These are phyloP conservation scores for Ophiostoma montium DNA, from an alignment of 2,329 filamentous ascomycete genomes.

Conservation along the genomic window DNA sequence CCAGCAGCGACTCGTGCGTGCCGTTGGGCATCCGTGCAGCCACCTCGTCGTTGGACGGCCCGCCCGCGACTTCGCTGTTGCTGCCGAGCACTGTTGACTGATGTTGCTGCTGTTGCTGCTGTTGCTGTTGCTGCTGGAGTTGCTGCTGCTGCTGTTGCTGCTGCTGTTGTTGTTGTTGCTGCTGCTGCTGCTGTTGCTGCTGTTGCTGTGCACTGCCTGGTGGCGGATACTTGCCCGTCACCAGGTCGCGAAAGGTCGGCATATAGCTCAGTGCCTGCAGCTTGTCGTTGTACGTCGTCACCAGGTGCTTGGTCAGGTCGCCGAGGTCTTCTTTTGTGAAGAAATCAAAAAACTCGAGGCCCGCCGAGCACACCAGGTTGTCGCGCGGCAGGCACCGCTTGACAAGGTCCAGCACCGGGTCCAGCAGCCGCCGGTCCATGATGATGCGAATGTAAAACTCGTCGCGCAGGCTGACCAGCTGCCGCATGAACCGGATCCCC, in stretches of 20 bases:
- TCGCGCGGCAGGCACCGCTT: conserved; percentile 78
- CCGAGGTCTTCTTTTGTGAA: conserved; percentile 74
- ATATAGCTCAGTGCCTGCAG: conserved; percentile 66
- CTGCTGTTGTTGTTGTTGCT: not conserved
- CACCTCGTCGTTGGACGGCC: not conserved
- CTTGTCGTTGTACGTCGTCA: conserved; percentile 70
- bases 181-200: conserved; percentile 21
- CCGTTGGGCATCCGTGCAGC: conserved; percentile 2
- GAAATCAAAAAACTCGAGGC: conserved; percentile 84
- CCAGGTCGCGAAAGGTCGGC: conserved; percentile 65
- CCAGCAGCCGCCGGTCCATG: conserved; percentile 66
- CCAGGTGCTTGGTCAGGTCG: conserved; percentile 67
- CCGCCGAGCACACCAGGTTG: conserved; percentile 86
- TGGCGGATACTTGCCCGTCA: conserved; percentile 22
- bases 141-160: conserved; percentile 21
- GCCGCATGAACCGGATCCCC: conserved; percentile 86
- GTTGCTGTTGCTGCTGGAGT: not conserved
- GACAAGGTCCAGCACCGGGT: conserved; percentile 72
- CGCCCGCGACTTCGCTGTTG: not conserved
- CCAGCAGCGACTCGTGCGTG: conserved; percentile 2
- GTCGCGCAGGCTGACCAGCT: conserved; percentile 71
- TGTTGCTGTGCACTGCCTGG: not conserved
- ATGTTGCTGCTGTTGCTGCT: not conserved
- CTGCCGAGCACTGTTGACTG: conserved; percentile 48
- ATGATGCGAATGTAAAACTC: conserved; percentile 84